Evolutionary conservation across 768 basidiomycete species (phyloP), one percentile per base, ranked within the genome.

Genomic region (Russula griseocarnosa): DNA sequence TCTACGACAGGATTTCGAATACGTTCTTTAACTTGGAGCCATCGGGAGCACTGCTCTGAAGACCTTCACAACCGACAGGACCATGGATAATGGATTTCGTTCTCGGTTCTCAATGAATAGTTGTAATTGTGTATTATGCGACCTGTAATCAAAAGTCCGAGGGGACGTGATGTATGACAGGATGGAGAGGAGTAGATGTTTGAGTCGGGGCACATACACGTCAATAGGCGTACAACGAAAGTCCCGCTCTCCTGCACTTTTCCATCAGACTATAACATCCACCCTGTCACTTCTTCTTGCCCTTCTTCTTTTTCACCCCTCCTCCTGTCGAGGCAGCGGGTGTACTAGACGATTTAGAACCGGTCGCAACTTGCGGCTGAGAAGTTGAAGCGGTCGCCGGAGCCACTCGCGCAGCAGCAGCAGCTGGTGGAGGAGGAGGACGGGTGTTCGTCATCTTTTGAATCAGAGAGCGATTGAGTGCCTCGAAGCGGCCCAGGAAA

Each of bases 401-500:
- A 26, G 68, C 53, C 16, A 63, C 59, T 24, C 62, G 51, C 5
- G 58, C 61, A 26, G 60, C 56, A 22, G 55, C 44, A 18, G 7
- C 20, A 36, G 36, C 13, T 0, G 32, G 32, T 5, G 36, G 36
- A 2, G 42, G 28, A 2, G 52, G 44, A 7, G 63, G 66, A n/a
- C 63, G 79, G 18, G 72, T 80, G 70, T 94, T 92, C 72, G 86
- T 88, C 87, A 94, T 93, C 76, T 88, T 90, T 70, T 87, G 83
- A 79, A 93, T 89, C 58, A 97, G 79, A 8, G 88, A 85, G 49
- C 90, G 82, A 72, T 96, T 97, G 65, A 98, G 81, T 8, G 87
- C 82, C 75, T 98, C 94, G 77, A 98, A 98, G 69, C 95, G 90
- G 80, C 98, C 97, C 67, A 98, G 86, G 76, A 92, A 93, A 72